Percentiles rank a stretch among this genome's conserved stretches.
Evolutionary conservation across 2,329 filamentous ascomycete species (phyloP).

Genomic region (Colletotrichum truncatum): DNA sequence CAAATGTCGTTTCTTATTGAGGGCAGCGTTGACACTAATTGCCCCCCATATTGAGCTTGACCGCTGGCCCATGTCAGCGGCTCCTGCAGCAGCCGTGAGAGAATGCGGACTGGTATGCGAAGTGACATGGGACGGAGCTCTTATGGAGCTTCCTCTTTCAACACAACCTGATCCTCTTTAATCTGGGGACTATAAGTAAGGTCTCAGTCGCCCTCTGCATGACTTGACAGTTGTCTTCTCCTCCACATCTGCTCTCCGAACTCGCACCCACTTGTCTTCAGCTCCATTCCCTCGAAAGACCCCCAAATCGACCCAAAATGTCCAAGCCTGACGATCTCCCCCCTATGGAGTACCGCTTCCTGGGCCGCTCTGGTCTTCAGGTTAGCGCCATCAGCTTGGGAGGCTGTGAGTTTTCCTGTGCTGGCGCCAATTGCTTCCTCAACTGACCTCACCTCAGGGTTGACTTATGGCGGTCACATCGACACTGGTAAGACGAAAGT

Average conservation of each 20-base stretch:
- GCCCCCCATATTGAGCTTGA: slow-evolving; percentile 22
- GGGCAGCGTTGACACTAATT: slow-evolving; percentile 13
- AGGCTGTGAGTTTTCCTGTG: slow-evolving; percentile 52
- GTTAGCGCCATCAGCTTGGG: slow-evolving; percentile 79
- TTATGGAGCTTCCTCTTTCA: slow-evolving; percentile 16
- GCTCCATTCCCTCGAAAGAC: neutral
- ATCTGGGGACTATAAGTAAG: slow-evolving; percentile 28
- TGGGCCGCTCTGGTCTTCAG: slow-evolving; percentile 77
- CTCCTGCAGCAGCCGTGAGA: slow-evolving; percentile 3
- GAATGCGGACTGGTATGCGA: neutral
- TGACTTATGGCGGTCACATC: slow-evolving; percentile 80
- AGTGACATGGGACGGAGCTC: slow-evolving; percentile 13
- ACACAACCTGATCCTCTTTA: slow-evolving; percentile 5
- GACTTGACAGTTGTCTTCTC: neutral
- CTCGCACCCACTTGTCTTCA: neutral
- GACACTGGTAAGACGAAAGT: slow-evolving; percentile 62
- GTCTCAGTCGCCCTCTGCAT: slow-evolving; percentile 3
- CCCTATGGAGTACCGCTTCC: slow-evolving; percentile 75
- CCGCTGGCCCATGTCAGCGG: neutral
- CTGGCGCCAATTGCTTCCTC: neutral
- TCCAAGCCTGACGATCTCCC: slow-evolving; percentile 52
- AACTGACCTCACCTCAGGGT: slow-evolving; percentile 40
- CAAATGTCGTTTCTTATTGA: slow-evolving; percentile 12
- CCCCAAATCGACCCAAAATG: slow-evolving; percentile 37
- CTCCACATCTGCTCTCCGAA: slow-evolving; percentile 12